phyloP scores from a whole-genome alignment of 208 protist species.

The Leishmania major region DNA sequence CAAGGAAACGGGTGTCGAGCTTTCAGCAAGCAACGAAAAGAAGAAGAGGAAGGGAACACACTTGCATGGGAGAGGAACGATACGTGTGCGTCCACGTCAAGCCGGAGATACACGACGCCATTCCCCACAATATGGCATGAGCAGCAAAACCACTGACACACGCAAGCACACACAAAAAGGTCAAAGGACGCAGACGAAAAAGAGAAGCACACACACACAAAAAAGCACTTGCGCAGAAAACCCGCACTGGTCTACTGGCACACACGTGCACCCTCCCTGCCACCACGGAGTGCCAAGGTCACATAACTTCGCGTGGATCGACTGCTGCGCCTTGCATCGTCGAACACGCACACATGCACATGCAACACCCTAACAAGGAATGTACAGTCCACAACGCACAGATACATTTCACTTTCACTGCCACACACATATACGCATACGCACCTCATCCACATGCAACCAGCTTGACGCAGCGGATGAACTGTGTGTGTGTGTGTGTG shows the following conservation, averaged over 20 bases:
- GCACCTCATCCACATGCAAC: not conserved
- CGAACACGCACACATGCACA: not conserved
- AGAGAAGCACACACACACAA: not conserved
- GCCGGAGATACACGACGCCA: not conserved
- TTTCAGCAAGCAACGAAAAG: not conserved
- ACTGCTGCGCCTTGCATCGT: not conserved
- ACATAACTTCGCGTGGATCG: not conserved
- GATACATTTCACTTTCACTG: not conserved
- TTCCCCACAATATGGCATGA: not conserved
- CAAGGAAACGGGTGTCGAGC: not conserved
- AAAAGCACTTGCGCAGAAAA: not conserved
- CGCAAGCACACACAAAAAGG: not conserved
- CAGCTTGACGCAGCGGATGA: not conserved
- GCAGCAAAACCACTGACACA: not conserved
- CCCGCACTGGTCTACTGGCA: not conserved
- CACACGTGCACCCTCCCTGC: not conserved
- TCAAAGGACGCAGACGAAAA: not conserved
- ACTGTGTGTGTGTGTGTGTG: not conserved
- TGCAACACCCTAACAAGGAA: not conserved
- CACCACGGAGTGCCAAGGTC: not conserved
- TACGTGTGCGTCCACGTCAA: not conserved
- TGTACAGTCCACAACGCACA: not conserved
- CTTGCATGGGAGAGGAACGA: not conserved
- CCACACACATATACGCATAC: not conserved
- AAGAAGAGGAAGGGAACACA: not conserved